Base-by-base conservation (phyloP, 768 basidiomycete genomes). In the Tubosaeta brunneosetosa region DNA sequence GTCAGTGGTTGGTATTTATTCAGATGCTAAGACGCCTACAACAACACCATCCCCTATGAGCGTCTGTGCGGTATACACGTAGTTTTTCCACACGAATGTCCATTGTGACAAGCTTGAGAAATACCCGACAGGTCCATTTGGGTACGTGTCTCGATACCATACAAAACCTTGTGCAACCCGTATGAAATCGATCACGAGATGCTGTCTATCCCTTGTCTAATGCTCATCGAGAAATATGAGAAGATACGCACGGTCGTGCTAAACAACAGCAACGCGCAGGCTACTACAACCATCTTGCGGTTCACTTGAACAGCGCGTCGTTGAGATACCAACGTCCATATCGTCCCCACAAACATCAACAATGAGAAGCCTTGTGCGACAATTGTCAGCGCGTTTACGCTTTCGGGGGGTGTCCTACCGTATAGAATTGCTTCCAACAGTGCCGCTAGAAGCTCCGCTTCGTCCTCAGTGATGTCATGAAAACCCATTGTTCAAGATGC, bases 41-140 rank as follows among this genome's bases (percentile, higher is more conserved):
- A 66, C 45, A 1, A 66, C 58, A 9, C 56, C 63, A 29, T 66
- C 63, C 1, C 63, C 64, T 7, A 62, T 37, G 14, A 66, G 47
- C 3, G 64, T 64, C 47, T 64, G 60, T n/a, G 52, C 42, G 31
- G 50, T 7, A 29, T 50, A 57, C 29, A 59, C 44, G 5, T 19
- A 33, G n/a, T 56, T 59, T 38, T 64, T 67, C 46, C 53, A 60
- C 29, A 70, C 53, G 42, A 65, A 66, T 0, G 64, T 62, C 31
- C 50, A 53, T 32, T 65, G 55, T 14, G 61, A 57, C 12, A 47
- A 41, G 25, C 60, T 55, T 0, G 56, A 55, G 51, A 68, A 67
- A 45, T 46, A 70, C 3, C 47, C 61, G 4, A 48, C 4, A 2
- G 67, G 60, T 8, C 67, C 66, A 2, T 56, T 60, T 3, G 60